phyloP scores from a whole-genome alignment of 441 rosid genomes.

The Euphorbia celastroides region DNA sequence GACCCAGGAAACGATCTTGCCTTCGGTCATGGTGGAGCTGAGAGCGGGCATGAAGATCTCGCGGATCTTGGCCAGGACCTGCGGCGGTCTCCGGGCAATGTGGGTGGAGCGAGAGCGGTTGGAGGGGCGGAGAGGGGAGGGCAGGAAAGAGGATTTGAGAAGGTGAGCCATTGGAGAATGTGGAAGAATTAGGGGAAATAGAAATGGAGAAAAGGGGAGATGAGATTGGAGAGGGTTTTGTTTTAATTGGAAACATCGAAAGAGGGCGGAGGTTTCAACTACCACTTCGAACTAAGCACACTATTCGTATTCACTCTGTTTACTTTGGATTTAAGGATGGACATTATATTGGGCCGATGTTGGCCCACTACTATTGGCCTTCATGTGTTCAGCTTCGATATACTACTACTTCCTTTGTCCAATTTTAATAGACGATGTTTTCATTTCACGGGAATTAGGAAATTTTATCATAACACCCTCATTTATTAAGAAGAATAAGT shows the following conservation, averaged over 20 bases:
- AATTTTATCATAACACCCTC: too few relatives aligned
- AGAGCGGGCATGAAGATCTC: slow-evolving; percentile 99
- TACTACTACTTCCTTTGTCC: too few relatives aligned
- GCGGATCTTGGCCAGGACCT: slow-evolving; percentile 68
- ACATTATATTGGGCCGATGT: too few relatives aligned
- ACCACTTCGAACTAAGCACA: too few relatives aligned
- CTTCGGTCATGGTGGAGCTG: slow-evolving; percentile 97
- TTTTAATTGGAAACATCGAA: slow-evolving; percentile 52
- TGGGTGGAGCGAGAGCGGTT: slow-evolving; percentile 15
- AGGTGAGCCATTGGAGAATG: slow-evolving; percentile 42
- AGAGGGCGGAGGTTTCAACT: slow-evolving; percentile 57
- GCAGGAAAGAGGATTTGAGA: slow-evolving; percentile 54
- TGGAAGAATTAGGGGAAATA: background rate
- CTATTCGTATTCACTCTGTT: too few relatives aligned
- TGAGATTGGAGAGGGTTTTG: background rate
- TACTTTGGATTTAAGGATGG: too few relatives aligned
- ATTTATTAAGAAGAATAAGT: too few relatives aligned
- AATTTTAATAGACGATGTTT: too few relatives aligned
- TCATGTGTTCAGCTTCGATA: too few relatives aligned
- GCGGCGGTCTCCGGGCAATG: slow-evolving; percentile 13
- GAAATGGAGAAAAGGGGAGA: background rate
- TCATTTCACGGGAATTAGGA: too few relatives aligned
- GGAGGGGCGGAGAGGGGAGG: slow-evolving; percentile 24
- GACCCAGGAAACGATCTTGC: slow-evolving; percentile 94
- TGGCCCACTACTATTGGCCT: too few relatives aligned